Base-by-base conservation (phyloP, 306 rosid species). In the Cajanus cajan region DNA sequence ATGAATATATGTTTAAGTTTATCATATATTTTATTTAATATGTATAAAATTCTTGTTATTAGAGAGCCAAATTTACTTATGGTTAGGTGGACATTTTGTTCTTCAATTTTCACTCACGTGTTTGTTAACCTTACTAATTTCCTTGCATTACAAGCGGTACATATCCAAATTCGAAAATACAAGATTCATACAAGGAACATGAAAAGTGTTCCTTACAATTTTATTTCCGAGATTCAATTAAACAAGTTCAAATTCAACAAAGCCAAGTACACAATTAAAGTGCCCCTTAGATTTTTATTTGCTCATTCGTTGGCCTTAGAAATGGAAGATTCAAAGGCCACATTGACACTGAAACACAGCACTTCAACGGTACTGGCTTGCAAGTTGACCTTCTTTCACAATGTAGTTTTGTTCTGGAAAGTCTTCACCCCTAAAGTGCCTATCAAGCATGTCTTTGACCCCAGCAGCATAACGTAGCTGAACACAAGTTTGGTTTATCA, bases 381-480 rank as follows among this genome's bases (percentile, higher is more conserved):
- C 99, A 5, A 95, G 85, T 75, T 91, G 61, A 41, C 99, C 98
- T 58, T 86, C 94, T 88, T 93, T 95, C 40, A 95, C 99, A 73
- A 93, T 95, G 92, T 95, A 95, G 94, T 95, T 85, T 58, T 90
- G 96, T 24, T 90, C 75, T 0, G 99, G 99, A 43, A 95, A 95
- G 2, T 89, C 98, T 84, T 93, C 92, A 15, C 98, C 99, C 88
- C 80, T 93, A 82, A 95, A 95, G 86, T 95, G 86, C 88, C 90
- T 86, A 6, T 91, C 91, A 9, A 95, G 94, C 99, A 95, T 93
- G 13, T 95, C 99, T 89, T 95, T 95, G 15, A 82, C 85, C 22
- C 99, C 99, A 64, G 97, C 98, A 72, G 97, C 92, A 74, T 95
- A 95, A 57, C 96, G 99, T n/a, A 93, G 55, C 98, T 91, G 86